Evolutionary conservation across 345 rosid genomes (phyloP), one percentile per base, ranked within the genome.

Genomic region (Murraya koenigii): DNA sequence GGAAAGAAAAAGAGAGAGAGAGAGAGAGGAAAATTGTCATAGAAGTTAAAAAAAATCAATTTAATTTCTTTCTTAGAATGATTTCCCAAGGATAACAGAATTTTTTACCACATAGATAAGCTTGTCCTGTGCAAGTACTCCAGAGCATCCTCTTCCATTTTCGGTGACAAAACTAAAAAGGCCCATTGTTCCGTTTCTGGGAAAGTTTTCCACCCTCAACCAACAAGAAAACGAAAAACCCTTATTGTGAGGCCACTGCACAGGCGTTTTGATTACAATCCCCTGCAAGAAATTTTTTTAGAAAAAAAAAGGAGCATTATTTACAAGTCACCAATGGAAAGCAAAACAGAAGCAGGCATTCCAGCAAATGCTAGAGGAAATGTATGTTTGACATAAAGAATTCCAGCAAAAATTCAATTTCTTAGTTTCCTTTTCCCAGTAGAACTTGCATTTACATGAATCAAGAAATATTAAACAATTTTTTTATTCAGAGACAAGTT

Each of bases 181-280:
- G 64, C 93, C 91, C 95, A 93, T 89, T 80, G 89, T 79, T 76
- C 92, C 93, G 84, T 75, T 87, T 73, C 86, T 83, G 23, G 90
- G 96, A 82, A 92, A 93, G 81, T 83, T 84, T 89, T 95, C 99
- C 72, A 93, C 91, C 86, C 99, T 89, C 77, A 95, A 91, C 99
- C 99, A 95, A 78, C 99, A 95, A 74, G 97, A 90, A 84, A 93
- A 95, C 74, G 98, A 93, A 82, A 95, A 93, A 58, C 99, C 98
- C 84, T 90, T 93, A 75, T 86, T 90, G 52, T 88, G 85, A 86
- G 99, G 99, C 98, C 98, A 95, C 72, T 90, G 97, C 52, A 93
- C 79, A 58, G 99, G 98, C 63, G 97, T 89, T 80, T 85, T 92
- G 80, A 95, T 84, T 54, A 85, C 75, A 78, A 95, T 90, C 59